Base-by-base conservation (phyloP, 305 asterid genomes). In the Euphrasia arctica region DNA sequence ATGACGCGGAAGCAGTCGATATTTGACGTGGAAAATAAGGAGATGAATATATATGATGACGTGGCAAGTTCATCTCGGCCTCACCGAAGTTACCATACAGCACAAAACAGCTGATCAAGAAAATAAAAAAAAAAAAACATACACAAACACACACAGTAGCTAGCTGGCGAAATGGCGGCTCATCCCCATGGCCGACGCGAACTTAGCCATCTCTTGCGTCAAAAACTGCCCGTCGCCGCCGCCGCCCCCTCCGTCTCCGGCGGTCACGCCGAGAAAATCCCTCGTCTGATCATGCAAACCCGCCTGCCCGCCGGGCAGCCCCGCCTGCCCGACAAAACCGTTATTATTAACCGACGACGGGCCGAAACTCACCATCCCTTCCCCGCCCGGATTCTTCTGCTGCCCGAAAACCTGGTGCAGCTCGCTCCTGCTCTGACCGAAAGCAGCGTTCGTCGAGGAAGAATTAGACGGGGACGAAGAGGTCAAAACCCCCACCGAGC, bases 221-320 rank as follows among this genome's bases (percentile, higher is more conserved):
- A 66, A 79, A 60, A 83, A 90, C 47, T 75, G 79, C 67, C 85
- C 78, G 0, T 67, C 80, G 54, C 25, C 78, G n/a, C 73, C 87
- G 29, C 34, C 4, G 34, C 34, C 34, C 34, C 4, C 22, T 18
- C 76, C 86, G 2, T 58, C 83, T 58, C 85, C 81, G 58, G 32
- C 32, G 65, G 87, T 85, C 82, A 89, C 68, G 5, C 96, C 96
- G 1, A 89, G 95, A 78, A 89, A 89, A 72, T 89, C 96, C 77
- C 96, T 81, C 12, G 96, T 89, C 51, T 82, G 49, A 48, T 79
- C 85, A 69, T 73, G 69, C 67, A 85, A 73, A 5, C 83, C 87
- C 9, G 78, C 54, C 22, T 28, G 74, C 13, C 56, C 62, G 5
- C 62, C 72, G 10, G 18, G 31, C 18, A 49, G 25, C 11, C 29